These are phyloP conservation scores for Diaporthe capsici DNA, from an alignment of 2,329 filamentous ascomycete genomes.

Conservation along the genomic window DNA sequence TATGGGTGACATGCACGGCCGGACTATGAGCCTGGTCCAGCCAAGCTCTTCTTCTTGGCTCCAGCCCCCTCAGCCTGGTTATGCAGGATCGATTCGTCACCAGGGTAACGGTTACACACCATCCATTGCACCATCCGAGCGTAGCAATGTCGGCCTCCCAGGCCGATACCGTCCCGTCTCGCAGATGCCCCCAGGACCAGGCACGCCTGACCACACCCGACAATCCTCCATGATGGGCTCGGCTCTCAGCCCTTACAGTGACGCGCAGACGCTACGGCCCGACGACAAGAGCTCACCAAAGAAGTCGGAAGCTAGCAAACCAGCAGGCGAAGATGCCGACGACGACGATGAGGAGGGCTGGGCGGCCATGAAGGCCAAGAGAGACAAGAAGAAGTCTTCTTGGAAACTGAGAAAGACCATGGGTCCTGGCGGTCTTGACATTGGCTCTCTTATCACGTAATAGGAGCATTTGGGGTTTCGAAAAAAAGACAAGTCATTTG, in stretches of 20 bases:
- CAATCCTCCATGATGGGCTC: constrained; percentile 61
- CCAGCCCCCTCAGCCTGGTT: constrained; percentile 59
- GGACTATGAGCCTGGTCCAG: constrained; percentile 89
- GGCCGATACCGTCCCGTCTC: constrained; percentile 93
- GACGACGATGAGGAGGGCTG: constrained; percentile 78
- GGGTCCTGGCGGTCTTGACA: constrained; percentile 54
- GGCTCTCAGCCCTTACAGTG: constrained; percentile 50
- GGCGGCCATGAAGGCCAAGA: constrained; percentile 79
- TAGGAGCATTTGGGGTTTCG: background rate
- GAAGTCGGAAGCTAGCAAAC: constrained; percentile 55
- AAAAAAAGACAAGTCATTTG: background rate
- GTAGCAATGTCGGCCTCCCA: constrained; percentile 92
- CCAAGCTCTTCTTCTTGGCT: constrained; percentile 74
- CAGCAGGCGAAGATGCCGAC: constrained; percentile 61
- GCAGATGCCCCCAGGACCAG: constrained; percentile 61
- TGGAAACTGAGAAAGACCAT: constrained; percentile 75
- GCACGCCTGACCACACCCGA: constrained; percentile 49
- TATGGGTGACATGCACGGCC: constrained; percentile 62
- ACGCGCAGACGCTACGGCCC: constrained; percentile 50
- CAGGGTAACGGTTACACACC: constrained; percentile 79
- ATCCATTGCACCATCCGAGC: constrained; percentile 95
- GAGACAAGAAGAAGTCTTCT: constrained; percentile 76
- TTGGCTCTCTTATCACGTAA: constrained; percentile 52
- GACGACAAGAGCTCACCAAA: constrained; percentile 46
- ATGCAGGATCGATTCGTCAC: constrained; percentile 64